Base-by-base conservation (phyloP, 2,329 filamentous ascomycete genomes). In the Fusarium secorum region DNA sequence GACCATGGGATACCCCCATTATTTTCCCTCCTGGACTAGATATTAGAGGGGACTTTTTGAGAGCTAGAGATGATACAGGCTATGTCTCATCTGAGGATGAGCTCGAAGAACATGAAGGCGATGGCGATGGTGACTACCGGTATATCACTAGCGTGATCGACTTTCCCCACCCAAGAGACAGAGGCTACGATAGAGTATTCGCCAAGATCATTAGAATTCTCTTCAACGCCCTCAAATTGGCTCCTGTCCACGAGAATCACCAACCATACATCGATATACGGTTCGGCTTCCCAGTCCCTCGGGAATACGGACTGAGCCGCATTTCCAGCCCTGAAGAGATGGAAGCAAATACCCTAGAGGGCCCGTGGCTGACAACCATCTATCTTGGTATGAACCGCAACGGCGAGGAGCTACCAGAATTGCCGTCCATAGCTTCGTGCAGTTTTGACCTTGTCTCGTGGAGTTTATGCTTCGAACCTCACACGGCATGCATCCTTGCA, bases 381-480 rank as follows among this genome's bases (percentile, higher is more conserved):
- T 67, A 68, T 51, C 22, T 68, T 4, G 56, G 41, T 18, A 4
- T 68, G 13, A 38, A 14, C 4, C 35, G 38, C 15, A 5, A 10
- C 1, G 10, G 28, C 8, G 39, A 62, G 7, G 64, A 62, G 6
- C 28, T 67, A 1, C 63, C 63, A 32, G 42, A 67, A 3, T 20
- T 68, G 4, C 56, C 56, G 5, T 35, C 49, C 17, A 42, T 67
- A 38, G 44, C 44, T 17, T 36, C 63, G 3, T 68, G 64, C 17
- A 38, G 22, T 3, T 68, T 68, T 5, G 49, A 67, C 2, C 26
- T 67, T 6, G 30, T 55, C 5, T 67, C 64, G 1, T 68, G 63
- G 64, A 67, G 64, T 18, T 22, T 67, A 1, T 56, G 66, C 8
- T 42, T 67, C 18, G 33, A 36, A 1, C 63, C 65, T 4, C 30